These are phyloP conservation scores for Kuraishia molischiana DNA, from an alignment of 805 yeast species.

Conservation along the genomic window DNA sequence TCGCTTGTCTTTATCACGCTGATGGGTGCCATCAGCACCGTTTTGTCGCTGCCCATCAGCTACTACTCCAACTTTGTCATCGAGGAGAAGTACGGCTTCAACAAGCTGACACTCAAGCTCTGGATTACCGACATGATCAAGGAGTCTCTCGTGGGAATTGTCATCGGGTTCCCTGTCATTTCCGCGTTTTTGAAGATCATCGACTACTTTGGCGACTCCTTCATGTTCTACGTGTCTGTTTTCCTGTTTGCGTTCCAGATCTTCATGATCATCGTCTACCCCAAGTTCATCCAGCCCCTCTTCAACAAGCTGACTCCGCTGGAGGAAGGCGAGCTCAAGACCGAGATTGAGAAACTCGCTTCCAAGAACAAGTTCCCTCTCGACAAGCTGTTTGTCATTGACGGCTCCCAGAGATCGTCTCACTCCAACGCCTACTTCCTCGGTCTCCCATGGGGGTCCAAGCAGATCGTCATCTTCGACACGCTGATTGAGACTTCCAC, in stretches of 20 bases:
- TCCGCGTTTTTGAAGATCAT: conserved; percentile 75
- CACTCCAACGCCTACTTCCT: conserved; percentile 96
- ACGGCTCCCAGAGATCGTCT: conserved; percentile 93
- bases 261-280: conserved; percentile 64
- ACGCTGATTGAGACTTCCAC: conserved; percentile 78
- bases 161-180: conserved; percentile 62
- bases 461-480: conserved; percentile 89
- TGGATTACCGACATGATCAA: conserved; percentile 73
- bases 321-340: conserved; percentile 80
- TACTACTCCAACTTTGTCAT: conserved; percentile 78
- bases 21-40: conserved; percentile 36
- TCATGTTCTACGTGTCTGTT: conserved; percentile 70
- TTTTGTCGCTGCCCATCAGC: conserved; percentile 56
- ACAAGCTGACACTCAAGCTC: conserved; percentile 64
- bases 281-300: conserved; percentile 82
- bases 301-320: conserved; percentile 89
- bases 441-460: conserved; percentile 90
- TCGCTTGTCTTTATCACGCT: conserved; percentile 56
- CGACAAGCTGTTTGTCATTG: conserved; percentile 77
- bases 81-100: conserved; percentile 91
- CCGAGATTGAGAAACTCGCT: conserved; percentile 75
- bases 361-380: conserved; percentile 73
- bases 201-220: conserved; percentile 68
- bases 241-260: conserved; percentile 67
- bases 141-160: conserved; percentile 37